Conservation (phyloP, 2,329 filamentous ascomycete genomes). For the Sporothrix sp. region DNA sequence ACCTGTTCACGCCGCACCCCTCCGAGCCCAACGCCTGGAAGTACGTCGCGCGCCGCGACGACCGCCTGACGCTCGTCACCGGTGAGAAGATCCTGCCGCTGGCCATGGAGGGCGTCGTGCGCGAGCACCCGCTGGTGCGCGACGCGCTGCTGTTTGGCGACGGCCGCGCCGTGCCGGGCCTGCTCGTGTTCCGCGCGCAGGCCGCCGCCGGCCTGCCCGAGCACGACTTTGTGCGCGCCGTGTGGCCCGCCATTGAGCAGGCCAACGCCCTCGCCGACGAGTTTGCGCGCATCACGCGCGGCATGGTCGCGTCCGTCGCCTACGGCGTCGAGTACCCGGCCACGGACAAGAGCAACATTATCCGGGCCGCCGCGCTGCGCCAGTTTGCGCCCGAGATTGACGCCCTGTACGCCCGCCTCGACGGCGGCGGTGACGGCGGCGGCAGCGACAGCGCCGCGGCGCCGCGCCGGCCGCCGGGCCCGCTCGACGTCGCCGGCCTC, state of each 20-base stretch:
- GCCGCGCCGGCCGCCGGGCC: no score
- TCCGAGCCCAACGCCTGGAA: constrained; percentile 29
- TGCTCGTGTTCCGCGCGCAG: constrained; percentile 25
- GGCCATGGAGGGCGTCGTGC: constrained; percentile 26
- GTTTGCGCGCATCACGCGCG: constrained; percentile 34
- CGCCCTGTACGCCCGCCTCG: constrained; percentile 22
- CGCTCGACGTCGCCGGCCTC: constrained; percentile 23
- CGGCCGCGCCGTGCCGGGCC: constrained; percentile 24
- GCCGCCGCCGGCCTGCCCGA: constrained; percentile 22
- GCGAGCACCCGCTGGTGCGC: constrained; percentile 25
- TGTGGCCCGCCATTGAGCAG: constrained; percentile 29
- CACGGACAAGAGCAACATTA: constrained; percentile 38
- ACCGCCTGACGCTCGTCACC: constrained; percentile 29
- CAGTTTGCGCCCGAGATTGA: constrained; percentile 28
- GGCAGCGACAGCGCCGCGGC: no score
- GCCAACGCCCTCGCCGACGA: constrained; percentile 32
- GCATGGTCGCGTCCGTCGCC: constrained; percentile 29
- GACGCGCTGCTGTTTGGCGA: constrained; percentile 28
- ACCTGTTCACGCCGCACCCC: constrained; percentile 29
- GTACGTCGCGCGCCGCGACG: constrained; percentile 29
- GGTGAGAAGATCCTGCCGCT: constrained; percentile 32
- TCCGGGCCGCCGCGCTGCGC: constrained; percentile 31
- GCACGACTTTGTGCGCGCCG: constrained; percentile 25
- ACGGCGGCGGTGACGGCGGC: not conserved
- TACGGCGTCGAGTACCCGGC: constrained; percentile 27